phyloP scores from a whole-genome alignment of 257 asterid species.

The Solanum lignicaule region DNA sequence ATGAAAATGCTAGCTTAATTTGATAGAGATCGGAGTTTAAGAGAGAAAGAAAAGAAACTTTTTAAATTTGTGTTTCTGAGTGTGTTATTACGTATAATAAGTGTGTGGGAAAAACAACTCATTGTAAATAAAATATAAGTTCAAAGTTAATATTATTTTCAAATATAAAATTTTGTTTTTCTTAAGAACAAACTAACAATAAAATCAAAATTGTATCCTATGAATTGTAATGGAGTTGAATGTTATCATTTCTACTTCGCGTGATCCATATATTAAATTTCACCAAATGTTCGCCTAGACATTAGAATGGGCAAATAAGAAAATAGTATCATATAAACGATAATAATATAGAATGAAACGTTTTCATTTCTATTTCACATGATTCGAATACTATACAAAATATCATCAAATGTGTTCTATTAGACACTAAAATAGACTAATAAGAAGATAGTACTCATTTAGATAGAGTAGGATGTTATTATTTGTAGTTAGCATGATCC shows the following conservation, averaged over 20 bases:
- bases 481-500: neutral
- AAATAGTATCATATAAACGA: too few species aligned
- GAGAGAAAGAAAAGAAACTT: neutral
- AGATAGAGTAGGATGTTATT: neutral
- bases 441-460: neutral
- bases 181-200: neutral
- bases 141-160: too few species aligned
- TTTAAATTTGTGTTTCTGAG: neutral
- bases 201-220: neutral
- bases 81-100: too few species aligned
- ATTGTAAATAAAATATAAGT: too few species aligned
- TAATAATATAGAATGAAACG: neutral
- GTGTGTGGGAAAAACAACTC: too few species aligned
- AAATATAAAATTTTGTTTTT: too few species aligned
- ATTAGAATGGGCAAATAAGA: too few species aligned
- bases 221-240: neutral
- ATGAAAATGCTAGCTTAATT: too few species aligned
- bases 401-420: neutral
- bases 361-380: too few species aligned
- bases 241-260: neutral
- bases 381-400: too few species aligned
- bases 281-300: neutral
- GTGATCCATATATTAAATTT: too few species aligned
- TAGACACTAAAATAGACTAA: neutral
- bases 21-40: neutral